Percentiles rank a stretch among this genome's conserved stretches.
phyloP scores from a whole-genome alignment of 2,329 filamentous ascomycete species.

The Myriangium duriaei region DNA sequence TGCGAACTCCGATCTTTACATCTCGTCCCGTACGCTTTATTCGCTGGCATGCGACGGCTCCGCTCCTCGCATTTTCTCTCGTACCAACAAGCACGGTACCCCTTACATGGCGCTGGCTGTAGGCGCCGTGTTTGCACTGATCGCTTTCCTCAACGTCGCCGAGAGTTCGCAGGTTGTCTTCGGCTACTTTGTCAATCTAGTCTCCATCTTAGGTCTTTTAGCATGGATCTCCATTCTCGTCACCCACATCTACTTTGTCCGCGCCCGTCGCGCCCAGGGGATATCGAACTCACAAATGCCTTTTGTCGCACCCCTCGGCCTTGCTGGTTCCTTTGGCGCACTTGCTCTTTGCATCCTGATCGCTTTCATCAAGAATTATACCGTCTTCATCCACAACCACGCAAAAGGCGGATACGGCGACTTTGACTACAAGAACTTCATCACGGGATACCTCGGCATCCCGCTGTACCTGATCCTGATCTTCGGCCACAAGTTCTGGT shows the following conservation, averaged over 20 bases:
- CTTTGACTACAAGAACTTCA: slow-evolving; percentile 64
- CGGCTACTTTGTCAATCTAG: slow-evolving; percentile 36
- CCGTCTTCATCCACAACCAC: slow-evolving; percentile 47
- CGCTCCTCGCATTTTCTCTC: slow-evolving; percentile 58
- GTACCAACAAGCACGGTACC: slow-evolving; percentile 58
- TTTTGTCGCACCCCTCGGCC: slow-evolving; percentile 58
- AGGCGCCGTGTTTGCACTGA: slow-evolving; percentile 49
- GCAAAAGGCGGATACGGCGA: slow-evolving; percentile 34
- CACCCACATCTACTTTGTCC: slow-evolving; percentile 37
- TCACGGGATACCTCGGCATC: slow-evolving; percentile 66
- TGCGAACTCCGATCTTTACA: slow-evolving; percentile 67
- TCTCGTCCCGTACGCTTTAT: slow-evolving; percentile 58
- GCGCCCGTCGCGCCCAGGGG: slow-evolving; percentile 33
- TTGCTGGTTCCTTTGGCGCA: slow-evolving; percentile 54
- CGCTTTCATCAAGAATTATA: slow-evolving; percentile 71
- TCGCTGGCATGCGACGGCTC: slow-evolving; percentile 60
- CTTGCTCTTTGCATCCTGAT: slow-evolving; percentile 61
- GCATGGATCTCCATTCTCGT: slow-evolving; percentile 39
- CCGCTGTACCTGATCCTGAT: slow-evolving; percentile 60
- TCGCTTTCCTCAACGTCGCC: slow-evolving; percentile 38
- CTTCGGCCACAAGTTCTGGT: slow-evolving; percentile 52
- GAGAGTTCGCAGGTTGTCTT: slow-evolving; percentile 31
- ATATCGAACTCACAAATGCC: slow-evolving; percentile 31
- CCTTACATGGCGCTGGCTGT: slow-evolving; percentile 53
- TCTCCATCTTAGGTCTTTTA: slow-evolving; percentile 28